Conservation (phyloP, 208 protist genomes). For the Paratrypanosoma confusum region DNA sequence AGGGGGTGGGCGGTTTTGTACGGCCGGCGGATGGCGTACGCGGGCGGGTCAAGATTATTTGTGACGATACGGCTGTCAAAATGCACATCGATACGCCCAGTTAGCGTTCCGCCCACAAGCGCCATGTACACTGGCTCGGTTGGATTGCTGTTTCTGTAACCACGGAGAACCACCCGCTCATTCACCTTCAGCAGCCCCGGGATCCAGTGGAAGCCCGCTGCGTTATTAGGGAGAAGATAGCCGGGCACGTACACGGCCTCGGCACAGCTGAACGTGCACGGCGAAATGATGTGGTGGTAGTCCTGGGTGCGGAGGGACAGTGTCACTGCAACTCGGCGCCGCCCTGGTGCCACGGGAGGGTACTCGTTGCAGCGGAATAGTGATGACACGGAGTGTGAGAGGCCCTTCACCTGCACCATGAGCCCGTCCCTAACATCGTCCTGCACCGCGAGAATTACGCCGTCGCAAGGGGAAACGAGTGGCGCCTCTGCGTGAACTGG, state of each 20-base stretch:
- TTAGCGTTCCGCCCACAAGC: constrained; percentile 68
- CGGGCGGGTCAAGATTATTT: constrained; percentile 69
- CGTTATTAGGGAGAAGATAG: constrained; percentile 46
- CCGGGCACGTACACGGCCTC: constrained; percentile 73
- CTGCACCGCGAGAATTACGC: constrained; percentile 40
- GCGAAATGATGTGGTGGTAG: constrained; percentile 74
- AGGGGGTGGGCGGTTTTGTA: constrained; percentile 27
- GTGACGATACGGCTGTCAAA: constrained; percentile 63
- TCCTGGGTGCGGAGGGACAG: constrained; percentile 60
- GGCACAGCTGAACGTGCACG: constrained; percentile 27
- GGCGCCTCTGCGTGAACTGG: constrained; percentile 17
- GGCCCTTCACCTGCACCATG: constrained; percentile 75
- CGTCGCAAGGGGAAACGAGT: constrained; percentile 59
- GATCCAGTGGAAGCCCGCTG: constrained; percentile 68
- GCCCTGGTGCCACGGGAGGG: constrained; percentile 13
- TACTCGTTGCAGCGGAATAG: constrained; percentile 35
- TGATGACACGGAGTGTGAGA: constrained; percentile 45
- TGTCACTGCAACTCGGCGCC: constrained; percentile 46
- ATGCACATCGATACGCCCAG: constrained; percentile 44
- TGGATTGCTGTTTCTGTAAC: constrained; percentile 11
- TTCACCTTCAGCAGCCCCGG: constrained; percentile 58
- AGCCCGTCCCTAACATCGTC: constrained; percentile 23
- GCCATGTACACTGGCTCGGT: constrained; percentile 19
- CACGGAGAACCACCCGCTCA: constrained; percentile 66
- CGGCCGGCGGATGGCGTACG: constrained; percentile 51